Base-by-base conservation (phyloP, 805 yeast species). In the Clavispora phyllophila region DNA sequence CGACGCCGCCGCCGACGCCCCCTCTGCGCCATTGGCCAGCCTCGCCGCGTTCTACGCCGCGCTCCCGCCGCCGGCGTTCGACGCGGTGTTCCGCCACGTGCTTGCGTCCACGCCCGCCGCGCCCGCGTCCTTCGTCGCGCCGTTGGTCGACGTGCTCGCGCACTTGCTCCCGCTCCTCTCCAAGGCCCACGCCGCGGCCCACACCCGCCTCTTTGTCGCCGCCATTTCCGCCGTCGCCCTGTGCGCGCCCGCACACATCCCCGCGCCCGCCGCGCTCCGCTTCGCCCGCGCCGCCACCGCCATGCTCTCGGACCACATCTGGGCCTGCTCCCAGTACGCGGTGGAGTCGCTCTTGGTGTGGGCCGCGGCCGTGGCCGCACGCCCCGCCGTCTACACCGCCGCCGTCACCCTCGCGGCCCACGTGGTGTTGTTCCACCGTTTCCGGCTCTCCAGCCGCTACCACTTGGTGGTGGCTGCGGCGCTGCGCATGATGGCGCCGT, bases 391-490 rank as follows among this genome's bases (percentile, higher is more conserved):
- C 2, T 81, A 69, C 53, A 42, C 62, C 2, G 47, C 55, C 4
- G 49, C 76, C 3, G 67, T 79, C 5, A 76, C 75, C 41, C 63
- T 79, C 0, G 51, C 84, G 20, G 81, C 96, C 0, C 72, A 75
- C 28, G 62, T 86, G 2, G 58, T 90, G 8, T 63, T 87, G 22
- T 73, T 73, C 55, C 93, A 87, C 53, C 74, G 96, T 41, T 77
- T 68, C 56, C 76, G 88, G 54, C 64, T 90, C 15, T 70, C 82
- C 0, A 79, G 82, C 28, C 78, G 97, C 56, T 81, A 86, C 54
- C 95, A 88, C 58, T 55, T 89, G 36, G 50, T 88, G 3, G 64
- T 78, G 7, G 52, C 68, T 1, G 58, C 75, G 1, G 66, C 84
- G 35, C 67, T 73, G 12, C 63, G 77, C 3, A 61, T 82, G 38